Conservation (phyloP, 2,329 filamentous ascomycete species). For the Aaosphaeria arxii region DNA sequence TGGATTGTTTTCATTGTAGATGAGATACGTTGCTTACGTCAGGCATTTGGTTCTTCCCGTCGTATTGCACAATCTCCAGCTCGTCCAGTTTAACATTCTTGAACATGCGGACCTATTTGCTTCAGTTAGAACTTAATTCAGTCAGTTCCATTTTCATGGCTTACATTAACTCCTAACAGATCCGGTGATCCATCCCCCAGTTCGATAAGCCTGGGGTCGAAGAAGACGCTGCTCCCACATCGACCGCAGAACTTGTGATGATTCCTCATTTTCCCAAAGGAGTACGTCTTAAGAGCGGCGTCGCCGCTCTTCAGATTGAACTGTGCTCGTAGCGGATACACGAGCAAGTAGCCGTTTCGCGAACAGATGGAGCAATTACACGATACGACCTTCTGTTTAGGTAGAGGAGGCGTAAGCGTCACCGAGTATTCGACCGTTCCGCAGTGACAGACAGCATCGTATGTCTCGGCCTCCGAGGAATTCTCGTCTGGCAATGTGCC, state of each 20-base stretch:
- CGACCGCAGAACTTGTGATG: slow-evolving; percentile 24
- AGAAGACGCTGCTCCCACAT: slow-evolving; percentile 28
- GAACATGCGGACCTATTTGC: slow-evolving; percentile 22
- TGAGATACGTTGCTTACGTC: slow-evolving; percentile 5
- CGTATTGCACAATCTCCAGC: slow-evolving; percentile 17
- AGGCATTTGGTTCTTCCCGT: slow-evolving; percentile 13
- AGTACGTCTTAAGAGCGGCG: slow-evolving; percentile 17
- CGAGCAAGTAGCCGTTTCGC: slow-evolving; percentile 51
- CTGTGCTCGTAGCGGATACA: slow-evolving; percentile 29
- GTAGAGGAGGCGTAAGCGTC: slow-evolving; percentile 49
- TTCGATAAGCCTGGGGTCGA: slow-evolving; percentile 22
- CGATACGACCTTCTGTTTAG: slow-evolving; percentile 44
- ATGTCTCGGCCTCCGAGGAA: slow-evolving; percentile 30
- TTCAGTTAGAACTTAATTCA: not conserved
- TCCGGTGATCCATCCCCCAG: slow-evolving; percentile 15
- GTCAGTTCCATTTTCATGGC: slow-evolving; percentile 2
- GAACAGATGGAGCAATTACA: slow-evolving; percentile 57
- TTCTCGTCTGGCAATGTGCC: slow-evolving; percentile 12
- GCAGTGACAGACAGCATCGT: slow-evolving; percentile 54
- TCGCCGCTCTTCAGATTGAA: slow-evolving; percentile 24
- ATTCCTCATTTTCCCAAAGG: slow-evolving; percentile 21
- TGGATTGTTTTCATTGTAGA: not conserved
- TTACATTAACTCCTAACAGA: slow-evolving; percentile 26
- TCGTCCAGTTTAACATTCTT: slow-evolving; percentile 21
- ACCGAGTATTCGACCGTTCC: slow-evolving; percentile 50